Percentiles rank a stretch among this genome's conserved stretches.
Conservation (phyloP, 805 yeast species). For the Pichia phayaonensis region DNA sequence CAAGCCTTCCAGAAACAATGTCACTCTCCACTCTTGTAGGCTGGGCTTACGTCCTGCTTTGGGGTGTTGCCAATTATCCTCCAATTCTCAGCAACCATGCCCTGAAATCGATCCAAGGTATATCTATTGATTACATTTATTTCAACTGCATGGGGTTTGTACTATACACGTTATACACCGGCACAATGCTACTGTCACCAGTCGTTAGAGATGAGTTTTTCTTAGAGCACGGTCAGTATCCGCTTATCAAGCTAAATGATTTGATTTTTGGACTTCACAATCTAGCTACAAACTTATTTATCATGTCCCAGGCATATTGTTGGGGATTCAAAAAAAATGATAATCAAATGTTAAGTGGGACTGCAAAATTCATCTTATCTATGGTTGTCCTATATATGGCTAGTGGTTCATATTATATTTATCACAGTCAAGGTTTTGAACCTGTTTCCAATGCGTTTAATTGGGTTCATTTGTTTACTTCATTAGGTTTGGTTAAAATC, state of each 20-base stretch:
- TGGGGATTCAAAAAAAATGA: slow-evolving; percentile 30
- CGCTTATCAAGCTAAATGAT: slow-evolving; percentile 28
- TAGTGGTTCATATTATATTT: slow-evolving; percentile 12
- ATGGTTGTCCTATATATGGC: slow-evolving; percentile 12
- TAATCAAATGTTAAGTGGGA: slow-evolving; percentile 21
- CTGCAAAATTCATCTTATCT: slow-evolving; percentile 17
- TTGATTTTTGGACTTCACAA: slow-evolving; percentile 27
- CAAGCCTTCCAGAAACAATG: neutral
- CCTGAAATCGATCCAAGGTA: slow-evolving; percentile 28
- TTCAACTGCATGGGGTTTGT: slow-evolving; percentile 29
- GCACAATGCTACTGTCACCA: slow-evolving; percentile 15
- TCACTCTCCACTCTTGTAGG: slow-evolving; percentile 13
- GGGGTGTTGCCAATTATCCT: slow-evolving; percentile 29
- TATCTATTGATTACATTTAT: slow-evolving; percentile 28
- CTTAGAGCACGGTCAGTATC: slow-evolving; percentile 20
- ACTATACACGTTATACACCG: slow-evolving; percentile 25
- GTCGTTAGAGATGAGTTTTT: slow-evolving; percentile 25
- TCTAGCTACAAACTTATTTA: slow-evolving; percentile 19
- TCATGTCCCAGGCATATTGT: slow-evolving; percentile 27
- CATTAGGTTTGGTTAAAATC: slow-evolving; percentile 28
- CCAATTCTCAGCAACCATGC: slow-evolving; percentile 26
- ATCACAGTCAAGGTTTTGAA: slow-evolving; percentile 2
- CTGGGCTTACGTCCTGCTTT: slow-evolving; percentile 25
- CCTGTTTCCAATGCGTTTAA: slow-evolving; percentile 15
- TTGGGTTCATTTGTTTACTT: slow-evolving; percentile 28